These are phyloP conservation scores for Aphanomyces astaci DNA, from an alignment of 352 stramenopile species.

Conservation along the genomic window DNA sequence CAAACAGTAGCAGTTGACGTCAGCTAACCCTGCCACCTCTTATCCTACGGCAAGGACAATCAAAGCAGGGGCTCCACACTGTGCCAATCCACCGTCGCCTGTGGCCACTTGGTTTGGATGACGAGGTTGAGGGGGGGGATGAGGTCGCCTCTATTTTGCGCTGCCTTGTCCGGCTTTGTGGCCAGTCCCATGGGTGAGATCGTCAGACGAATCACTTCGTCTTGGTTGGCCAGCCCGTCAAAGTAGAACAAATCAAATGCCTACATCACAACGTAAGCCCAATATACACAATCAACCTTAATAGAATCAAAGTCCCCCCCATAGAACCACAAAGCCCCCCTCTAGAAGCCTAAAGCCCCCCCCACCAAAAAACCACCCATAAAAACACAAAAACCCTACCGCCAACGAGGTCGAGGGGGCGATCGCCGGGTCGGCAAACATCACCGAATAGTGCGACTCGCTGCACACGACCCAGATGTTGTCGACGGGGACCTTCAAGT, in stretches of 20 bases:
- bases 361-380: too few relatives aligned
- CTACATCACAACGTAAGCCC: too few relatives aligned
- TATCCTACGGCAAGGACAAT: too few relatives aligned
- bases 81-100: conserved; percentile 80
- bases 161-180: conserved; percentile 28
- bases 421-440: conserved; percentile 46
- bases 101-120: conserved; percentile 83
- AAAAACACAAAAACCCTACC: too few relatives aligned
- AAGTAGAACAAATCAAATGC: conserved; percentile 82
- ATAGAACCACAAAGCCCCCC: too few relatives aligned
- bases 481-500: conserved; percentile 62
- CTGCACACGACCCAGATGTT: conserved; percentile 89
- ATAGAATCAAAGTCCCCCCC: too few relatives aligned
- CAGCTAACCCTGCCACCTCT: too few relatives aligned
- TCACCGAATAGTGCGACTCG: conserved; percentile 88
- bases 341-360: too few relatives aligned
- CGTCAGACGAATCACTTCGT: conserved; percentile 72
- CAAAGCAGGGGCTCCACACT: conserved; percentile 76
- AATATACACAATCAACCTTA: too few relatives aligned
- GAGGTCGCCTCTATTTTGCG: conserved; percentile 42
- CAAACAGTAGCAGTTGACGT: too few relatives aligned
- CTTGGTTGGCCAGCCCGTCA: conserved; percentile 81
- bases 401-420: background rate
- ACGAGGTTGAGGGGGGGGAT: conserved; percentile 83
- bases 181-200: conserved; percentile 28